Conservation (phyloP, 768 basidiomycete genomes). For the Chalciporus chontae region DNA sequence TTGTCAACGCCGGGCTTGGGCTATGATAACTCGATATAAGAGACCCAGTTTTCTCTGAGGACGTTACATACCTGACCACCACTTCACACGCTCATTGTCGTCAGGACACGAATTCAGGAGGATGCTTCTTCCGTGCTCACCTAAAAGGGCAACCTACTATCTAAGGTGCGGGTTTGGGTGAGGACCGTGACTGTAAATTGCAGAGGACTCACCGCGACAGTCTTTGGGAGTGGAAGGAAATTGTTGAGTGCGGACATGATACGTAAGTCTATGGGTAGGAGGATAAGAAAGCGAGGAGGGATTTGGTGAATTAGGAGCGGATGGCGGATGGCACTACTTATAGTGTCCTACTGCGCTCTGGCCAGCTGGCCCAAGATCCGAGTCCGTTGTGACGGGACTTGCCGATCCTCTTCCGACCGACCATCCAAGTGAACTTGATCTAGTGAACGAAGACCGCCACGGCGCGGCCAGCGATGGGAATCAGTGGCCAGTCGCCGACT, state of each 20-base stretch:
- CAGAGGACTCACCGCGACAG: slow-evolving; percentile 66
- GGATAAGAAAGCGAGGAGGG: background rate
- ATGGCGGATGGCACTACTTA: background rate
- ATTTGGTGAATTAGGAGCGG: background rate
- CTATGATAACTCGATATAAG: slow-evolving; percentile 36
- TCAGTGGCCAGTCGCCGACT: too few species aligned
- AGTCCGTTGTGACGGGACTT: slow-evolving; percentile 7
- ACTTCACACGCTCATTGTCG: slow-evolving; percentile 17
- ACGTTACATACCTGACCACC: slow-evolving; percentile 30
- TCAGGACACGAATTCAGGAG: background rate
- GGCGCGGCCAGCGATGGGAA: too few species aligned
- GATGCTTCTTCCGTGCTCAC: slow-evolving; percentile 40
- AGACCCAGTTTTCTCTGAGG: slow-evolving; percentile 4
- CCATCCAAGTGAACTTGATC: background rate
- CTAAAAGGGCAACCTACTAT: slow-evolving; percentile 97
- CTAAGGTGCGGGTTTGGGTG: slow-evolving; percentile 34
- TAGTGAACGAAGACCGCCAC: background rate
- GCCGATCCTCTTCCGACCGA: slow-evolving; percentile 1
- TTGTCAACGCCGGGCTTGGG: slow-evolving; percentile 78
- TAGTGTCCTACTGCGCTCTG: background rate
- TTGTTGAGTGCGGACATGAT: slow-evolving; percentile 27
- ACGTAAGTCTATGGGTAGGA: background rate
- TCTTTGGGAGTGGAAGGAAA: slow-evolving; percentile 57
- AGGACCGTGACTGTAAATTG: background rate
- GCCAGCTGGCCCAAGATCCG: slow-evolving; percentile 2